Base-by-base conservation (phyloP, 257 asterid genomes). In the Salvia splendens region DNA sequence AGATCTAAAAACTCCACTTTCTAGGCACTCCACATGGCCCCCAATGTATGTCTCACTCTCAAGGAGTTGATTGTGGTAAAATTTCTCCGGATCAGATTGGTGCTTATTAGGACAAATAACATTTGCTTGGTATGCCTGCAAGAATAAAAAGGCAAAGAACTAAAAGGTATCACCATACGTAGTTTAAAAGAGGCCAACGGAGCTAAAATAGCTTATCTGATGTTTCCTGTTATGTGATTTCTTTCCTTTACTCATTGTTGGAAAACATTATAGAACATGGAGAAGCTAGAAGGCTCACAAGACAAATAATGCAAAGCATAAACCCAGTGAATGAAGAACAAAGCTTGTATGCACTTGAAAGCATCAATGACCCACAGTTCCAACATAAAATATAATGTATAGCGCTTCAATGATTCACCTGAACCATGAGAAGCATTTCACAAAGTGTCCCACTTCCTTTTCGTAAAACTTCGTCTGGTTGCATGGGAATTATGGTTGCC, bases 371-470 rank as follows among this genome's bases (percentile, higher is more conserved):
- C 43, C 54, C 52, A 51, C 49, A 59, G 54, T 49, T 60, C 61
- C 57, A 32, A 20, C 32, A 66, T 20, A 68, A 60, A 38, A 64
- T 41, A 65, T 20, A 70, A 38, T 47, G 16, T 43, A 58, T 54
- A 15, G 56, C 57, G 36, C 45, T 66, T 59, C 50, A 55, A 77
- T 30, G 60, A 74, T 80, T 75, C 71, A 90, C 99, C 96, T 93
- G 91, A 74, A 90, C 99, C 97, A 93, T 90, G 68, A 93, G 99
- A 77, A 93, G 96, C 99, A 93, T 93, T 83, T 93, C 99, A 67
- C 99, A 93, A 51, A 93, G 87, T 65, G 99, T 93, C 43, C 99
- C 99, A 78, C 99, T 93, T 83, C 99, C 99, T 83, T 93, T 93
- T 42, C 99, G 81, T 77, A 93, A 80, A 68, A 93, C 99, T 78